Evolutionary conservation across 768 basidiomycete genomes (phyloP).

Genomic region (Suillus spraguei): DNA sequence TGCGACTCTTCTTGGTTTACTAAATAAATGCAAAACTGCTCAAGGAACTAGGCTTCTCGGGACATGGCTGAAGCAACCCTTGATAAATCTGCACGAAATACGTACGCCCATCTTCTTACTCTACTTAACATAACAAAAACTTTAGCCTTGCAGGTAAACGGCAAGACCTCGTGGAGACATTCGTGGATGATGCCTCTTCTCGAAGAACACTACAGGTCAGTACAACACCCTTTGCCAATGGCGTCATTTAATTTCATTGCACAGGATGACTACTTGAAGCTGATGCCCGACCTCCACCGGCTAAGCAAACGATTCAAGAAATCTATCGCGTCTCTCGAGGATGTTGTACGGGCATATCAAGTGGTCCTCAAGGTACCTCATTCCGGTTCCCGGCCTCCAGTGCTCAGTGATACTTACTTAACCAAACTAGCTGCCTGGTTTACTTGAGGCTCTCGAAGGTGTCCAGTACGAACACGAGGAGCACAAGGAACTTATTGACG

Average conservation of each 20-base stretch:
- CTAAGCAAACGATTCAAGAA: conserved; percentile 92
- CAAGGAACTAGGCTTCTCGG: conserved; percentile 89
- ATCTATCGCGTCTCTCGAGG: conserved; percentile 81
- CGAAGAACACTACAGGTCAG: conserved; percentile 74
- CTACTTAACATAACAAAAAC: neutral
- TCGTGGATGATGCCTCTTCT: conserved; percentile 76
- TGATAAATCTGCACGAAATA: conserved; percentile 93
- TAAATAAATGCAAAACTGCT: conserved; percentile 96
- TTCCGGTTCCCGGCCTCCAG: neutral
- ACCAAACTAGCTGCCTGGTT: conserved; percentile 65
- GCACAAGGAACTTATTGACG: conserved; percentile 59
- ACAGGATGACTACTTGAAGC: conserved; percentile 84
- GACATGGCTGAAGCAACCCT: conserved; percentile 94
- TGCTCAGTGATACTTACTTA: conserved; percentile 1
- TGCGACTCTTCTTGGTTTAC: conserved; percentile 82
- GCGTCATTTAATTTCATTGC: conserved; percentile 11
- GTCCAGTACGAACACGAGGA: conserved; percentile 48
- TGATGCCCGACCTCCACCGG: conserved; percentile 93
- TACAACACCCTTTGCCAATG: neutral
- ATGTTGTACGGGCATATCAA: conserved; percentile 95
- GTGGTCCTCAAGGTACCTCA: conserved; percentile 74
- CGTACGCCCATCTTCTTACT: conserved; percentile 42
- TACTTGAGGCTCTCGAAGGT: conserved; percentile 65
- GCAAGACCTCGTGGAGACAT: conserved; percentile 85
- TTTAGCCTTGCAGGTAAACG: conserved; percentile 60